Percentiles rank a stretch among this genome's conserved stretches.
These are phyloP conservation scores for Botrytis porri DNA, from an alignment of 2,329 filamentous ascomycete genomes.

Conservation along the genomic window DNA sequence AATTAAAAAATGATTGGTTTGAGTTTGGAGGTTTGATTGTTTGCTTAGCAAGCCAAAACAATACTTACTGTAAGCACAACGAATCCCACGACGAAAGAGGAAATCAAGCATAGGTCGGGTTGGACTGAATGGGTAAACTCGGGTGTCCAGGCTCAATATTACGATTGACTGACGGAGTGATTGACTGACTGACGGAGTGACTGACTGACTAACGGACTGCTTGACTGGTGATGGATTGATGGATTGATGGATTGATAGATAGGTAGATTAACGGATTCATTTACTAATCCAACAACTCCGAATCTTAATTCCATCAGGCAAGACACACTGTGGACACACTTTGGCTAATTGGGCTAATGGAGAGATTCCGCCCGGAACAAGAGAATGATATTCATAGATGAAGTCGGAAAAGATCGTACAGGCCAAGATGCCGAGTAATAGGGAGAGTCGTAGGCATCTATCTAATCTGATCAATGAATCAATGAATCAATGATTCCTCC, in stretches of 20 bases:
- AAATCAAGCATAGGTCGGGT: not conserved
- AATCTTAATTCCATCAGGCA: conserved; percentile 12
- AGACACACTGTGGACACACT: not conserved
- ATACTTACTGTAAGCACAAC: not conserved
- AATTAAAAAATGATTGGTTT: not conserved
- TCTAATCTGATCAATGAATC: not conserved
- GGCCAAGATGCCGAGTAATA: conserved; percentile 6
- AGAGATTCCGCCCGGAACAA: not conserved
- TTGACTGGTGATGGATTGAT: no score
- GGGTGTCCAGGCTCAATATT: not conserved
- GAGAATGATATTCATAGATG: not conserved
- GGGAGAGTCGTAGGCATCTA: not conserved
- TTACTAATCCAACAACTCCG: conserved; percentile 13
- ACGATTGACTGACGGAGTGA: not conserved
- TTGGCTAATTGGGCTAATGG: not conserved
- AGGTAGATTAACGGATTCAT: no score
- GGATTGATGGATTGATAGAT: not conserved
- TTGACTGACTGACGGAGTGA: not conserved
- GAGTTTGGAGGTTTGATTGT: not conserved
- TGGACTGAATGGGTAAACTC: not conserved
- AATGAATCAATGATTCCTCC: not conserved
- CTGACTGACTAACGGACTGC: not conserved
- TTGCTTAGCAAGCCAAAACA: not conserved
- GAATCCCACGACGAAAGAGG: not conserved
- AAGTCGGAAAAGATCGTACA: not conserved